These are phyloP conservation scores for Saccharum officinarum DNA, from an alignment of 176 grass and related monocot species.

Conservation along the genomic window DNA sequence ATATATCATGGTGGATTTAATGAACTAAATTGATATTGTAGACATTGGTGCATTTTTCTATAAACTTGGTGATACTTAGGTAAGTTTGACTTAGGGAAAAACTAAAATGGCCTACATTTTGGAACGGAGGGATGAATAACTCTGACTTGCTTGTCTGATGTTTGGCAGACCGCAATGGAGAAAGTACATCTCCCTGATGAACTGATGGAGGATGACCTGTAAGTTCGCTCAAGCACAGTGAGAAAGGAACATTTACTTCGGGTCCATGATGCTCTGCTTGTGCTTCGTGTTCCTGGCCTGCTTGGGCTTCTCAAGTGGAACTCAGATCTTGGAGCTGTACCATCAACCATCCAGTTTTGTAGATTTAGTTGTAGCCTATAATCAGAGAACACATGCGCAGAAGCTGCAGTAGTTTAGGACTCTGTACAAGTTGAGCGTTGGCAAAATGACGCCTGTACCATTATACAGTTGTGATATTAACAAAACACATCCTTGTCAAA, in stretches of 20 bases:
- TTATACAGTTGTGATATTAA: slow-evolving; percentile 26
- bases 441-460: slow-evolving; percentile 34
- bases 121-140: neutral
- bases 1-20: neutral
- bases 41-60: neutral
- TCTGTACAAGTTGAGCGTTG: slow-evolving; percentile 36
- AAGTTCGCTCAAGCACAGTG: slow-evolving; percentile 33
- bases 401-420: slow-evolving; percentile 26
- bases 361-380: slow-evolving; percentile 62
- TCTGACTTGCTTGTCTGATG: slow-evolving; percentile 10
- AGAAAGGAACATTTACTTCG: neutral
- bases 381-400: slow-evolving; percentile 36
- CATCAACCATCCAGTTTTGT: slow-evolving; percentile 70
- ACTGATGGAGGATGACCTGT: slow-evolving; percentile 72
- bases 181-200: slow-evolving; percentile 98
- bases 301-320: slow-evolving; percentile 32
- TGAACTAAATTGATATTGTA: neutral
- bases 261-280: slow-evolving; percentile 26
- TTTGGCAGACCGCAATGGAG: slow-evolving; percentile 91
- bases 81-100: neutral
- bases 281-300: slow-evolving; percentile 31
- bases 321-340: neutral
- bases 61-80: neutral
- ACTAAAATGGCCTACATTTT: neutral
- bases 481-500: slow-evolving; percentile 19